These are phyloP conservation scores for Mycena epipterygia DNA, from an alignment of 768 basidiomycete species.

Conservation along the genomic window DNA sequence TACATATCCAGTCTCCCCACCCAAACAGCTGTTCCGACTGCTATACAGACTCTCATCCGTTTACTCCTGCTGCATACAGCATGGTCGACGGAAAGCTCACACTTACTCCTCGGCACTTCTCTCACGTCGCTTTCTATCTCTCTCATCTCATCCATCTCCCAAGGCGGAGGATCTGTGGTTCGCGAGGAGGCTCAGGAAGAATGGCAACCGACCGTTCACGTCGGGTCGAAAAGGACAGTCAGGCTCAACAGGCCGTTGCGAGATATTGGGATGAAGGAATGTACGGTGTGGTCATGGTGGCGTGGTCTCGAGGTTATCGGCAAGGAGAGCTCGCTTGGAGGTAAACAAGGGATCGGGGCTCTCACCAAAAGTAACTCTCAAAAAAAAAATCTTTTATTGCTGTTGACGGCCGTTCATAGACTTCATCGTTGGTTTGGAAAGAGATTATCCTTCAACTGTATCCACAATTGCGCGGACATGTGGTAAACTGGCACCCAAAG, in stretches of 20 bases:
- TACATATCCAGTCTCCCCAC: conserved; percentile 82
- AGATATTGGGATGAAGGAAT: conserved; percentile 86
- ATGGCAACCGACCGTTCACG: conserved; percentile 59
- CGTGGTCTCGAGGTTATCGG: conserved; percentile 65
- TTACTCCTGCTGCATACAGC: conserved; percentile 82
- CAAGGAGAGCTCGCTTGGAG: conserved; percentile 58
- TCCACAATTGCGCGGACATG: conserved; percentile 87
- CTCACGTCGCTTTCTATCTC: conserved; percentile 84
- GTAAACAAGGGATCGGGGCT: conserved; percentile 70
- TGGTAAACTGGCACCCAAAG: conserved; percentile 80
- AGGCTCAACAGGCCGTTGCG: conserved; percentile 76
- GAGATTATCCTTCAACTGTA: conserved; percentile 89
- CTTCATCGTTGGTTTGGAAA: conserved; percentile 85
- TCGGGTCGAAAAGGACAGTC: conserved; percentile 45
- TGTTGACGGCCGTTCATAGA: conserved; percentile 54
- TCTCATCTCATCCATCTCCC: conserved; percentile 79
- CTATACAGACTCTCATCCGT: conserved; percentile 72
- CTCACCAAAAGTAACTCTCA: conserved; percentile 74
- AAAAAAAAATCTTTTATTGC: background rate
- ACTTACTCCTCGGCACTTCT: conserved; percentile 83
- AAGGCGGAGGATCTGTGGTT: conserved; percentile 82
- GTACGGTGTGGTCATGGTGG: conserved; percentile 86
- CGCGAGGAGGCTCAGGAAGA: conserved; percentile 80
- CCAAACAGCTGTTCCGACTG: conserved; percentile 73
- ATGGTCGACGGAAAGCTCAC: conserved; percentile 69